Conservation (phyloP, 2,329 filamentous ascomycete species). For the Fusarium cyanostomum region DNA sequence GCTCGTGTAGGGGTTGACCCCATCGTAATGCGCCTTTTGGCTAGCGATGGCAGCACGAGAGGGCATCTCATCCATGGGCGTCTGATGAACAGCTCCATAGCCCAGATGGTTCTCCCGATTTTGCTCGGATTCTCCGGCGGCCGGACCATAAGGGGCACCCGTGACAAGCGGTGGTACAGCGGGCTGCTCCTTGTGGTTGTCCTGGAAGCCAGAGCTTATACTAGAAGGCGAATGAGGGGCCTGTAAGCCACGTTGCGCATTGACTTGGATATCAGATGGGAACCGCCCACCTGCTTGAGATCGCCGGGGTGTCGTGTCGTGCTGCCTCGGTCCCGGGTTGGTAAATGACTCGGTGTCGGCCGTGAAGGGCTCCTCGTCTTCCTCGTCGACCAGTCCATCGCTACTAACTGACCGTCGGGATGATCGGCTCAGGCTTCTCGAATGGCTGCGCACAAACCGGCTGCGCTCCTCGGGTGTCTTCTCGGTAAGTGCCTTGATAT, state of each 20-base stretch:
- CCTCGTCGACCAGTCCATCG: slow-evolving; percentile 81
- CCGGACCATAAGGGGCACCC: slow-evolving; percentile 57
- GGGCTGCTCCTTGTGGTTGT: slow-evolving; percentile 59
- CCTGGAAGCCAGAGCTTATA: slow-evolving; percentile 72
- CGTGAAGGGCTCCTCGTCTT: slow-evolving; percentile 71
- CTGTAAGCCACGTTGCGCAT: slow-evolving; percentile 80
- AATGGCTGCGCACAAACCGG: slow-evolving; percentile 85
- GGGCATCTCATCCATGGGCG: slow-evolving; percentile 59
- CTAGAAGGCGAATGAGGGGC: slow-evolving; percentile 82
- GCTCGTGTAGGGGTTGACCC: slow-evolving; percentile 66
- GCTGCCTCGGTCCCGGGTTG: slow-evolving; percentile 58
- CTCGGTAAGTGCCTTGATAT: slow-evolving; percentile 89
- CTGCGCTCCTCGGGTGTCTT: slow-evolving; percentile 88
- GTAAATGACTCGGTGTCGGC: slow-evolving; percentile 58
- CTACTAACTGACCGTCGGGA: slow-evolving; percentile 72
- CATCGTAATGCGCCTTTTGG: slow-evolving; percentile 62
- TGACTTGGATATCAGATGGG: slow-evolving; percentile 90
- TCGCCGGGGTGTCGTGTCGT: slow-evolving; percentile 67
- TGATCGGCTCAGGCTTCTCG: slow-evolving; percentile 77
- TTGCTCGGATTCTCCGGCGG: slow-evolving; percentile 45
- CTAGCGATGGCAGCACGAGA: slow-evolving; percentile 62
- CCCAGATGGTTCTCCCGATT: slow-evolving; percentile 47
- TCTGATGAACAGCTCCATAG: slow-evolving; percentile 58
- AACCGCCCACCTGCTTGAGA: slow-evolving; percentile 95
- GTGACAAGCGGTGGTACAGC: slow-evolving; percentile 69